A percentile compares a stretch with the other conserved stretches of the same genome.
Conservation (phyloP, 1,284 basidiomycete species). For the Inonotus hispidus region DNA sequence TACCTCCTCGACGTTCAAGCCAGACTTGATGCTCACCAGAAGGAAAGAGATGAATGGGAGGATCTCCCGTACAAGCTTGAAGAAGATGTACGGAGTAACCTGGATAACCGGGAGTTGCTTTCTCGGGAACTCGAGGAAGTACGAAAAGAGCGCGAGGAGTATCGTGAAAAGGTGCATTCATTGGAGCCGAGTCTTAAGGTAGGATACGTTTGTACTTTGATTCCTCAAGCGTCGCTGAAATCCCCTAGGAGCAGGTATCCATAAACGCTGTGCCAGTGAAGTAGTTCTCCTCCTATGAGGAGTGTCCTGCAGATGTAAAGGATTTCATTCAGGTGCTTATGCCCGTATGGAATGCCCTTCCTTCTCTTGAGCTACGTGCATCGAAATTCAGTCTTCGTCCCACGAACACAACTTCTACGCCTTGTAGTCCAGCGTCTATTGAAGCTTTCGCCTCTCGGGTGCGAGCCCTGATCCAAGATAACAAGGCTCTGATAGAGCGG, state of each 20-base stretch:
- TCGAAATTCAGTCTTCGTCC: constrained; percentile 51
- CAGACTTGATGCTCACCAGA: constrained; percentile 44
- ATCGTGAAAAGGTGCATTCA: constrained; percentile 38
- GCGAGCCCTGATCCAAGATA: no score
- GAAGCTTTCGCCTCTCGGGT: no score
- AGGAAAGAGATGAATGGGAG: constrained; percentile 46
- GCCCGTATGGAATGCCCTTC: constrained; percentile 75
- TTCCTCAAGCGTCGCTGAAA: background rate
- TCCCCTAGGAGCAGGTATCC: constrained; percentile 8
- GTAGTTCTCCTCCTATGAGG: constrained; percentile 25
- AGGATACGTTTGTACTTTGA: no score
- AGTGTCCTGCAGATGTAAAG: constrained; percentile 44
- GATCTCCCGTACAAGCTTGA: constrained; percentile 40
- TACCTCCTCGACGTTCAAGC: constrained; percentile 44
- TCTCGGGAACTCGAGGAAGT: constrained; percentile 51
- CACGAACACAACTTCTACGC: constrained; percentile 35
- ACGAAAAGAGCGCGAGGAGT: constrained; percentile 49
- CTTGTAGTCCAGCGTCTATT: constrained; percentile 37
- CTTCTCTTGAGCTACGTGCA: constrained; percentile 71
- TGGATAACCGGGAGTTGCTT: constrained; percentile 45
- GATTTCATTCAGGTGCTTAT: constrained; percentile 59
- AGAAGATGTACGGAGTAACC: constrained; percentile 40
- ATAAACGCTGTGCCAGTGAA: constrained; percentile 26
- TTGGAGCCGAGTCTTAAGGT: constrained; percentile 41
- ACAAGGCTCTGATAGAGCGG: no score